phyloP scores from a whole-genome alignment of 148 eudicot genomes.

The Cornus kousa region DNA sequence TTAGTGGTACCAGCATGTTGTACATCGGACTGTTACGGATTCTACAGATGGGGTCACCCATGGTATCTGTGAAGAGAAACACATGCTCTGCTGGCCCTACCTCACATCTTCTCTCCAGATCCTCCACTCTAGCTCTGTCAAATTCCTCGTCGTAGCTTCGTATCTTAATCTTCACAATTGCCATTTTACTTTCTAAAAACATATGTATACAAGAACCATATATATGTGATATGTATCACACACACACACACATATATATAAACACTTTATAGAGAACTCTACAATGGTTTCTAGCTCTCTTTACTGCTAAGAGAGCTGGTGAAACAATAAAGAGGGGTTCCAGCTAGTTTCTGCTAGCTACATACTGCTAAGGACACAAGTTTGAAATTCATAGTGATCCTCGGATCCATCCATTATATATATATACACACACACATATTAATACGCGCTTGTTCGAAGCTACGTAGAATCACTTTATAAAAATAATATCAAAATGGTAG shows the following conservation, averaged over 20 bases:
- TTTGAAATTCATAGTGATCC: too few relatives aligned
- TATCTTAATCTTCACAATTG: constrained; percentile 16
- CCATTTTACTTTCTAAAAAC: constrained; percentile 6
- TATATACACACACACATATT: too few relatives aligned
- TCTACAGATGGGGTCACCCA: constrained; percentile 41
- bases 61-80: constrained; percentile 33
- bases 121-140: constrained; percentile 25
- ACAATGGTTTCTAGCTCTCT: background rate
- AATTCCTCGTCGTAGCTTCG: constrained; percentile 19
- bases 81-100: constrained; percentile 32
- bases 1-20: constrained; percentile 28
- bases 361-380: too few relatives aligned
- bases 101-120: constrained; percentile 29
- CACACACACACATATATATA: too few relatives aligned
- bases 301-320: background rate
- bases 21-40: constrained; percentile 33
- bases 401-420: too few relatives aligned
- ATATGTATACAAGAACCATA: too few relatives aligned
- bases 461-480: background rate
- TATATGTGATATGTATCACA: too few relatives aligned
- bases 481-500: too few relatives aligned
- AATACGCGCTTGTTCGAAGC: background rate
- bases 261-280: too few relatives aligned
- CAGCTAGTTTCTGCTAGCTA: background rate
- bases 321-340: too few relatives aligned